Conservation (phyloP, 2,329 filamentous ascomycete species). For the Sporothrix luriei region DNA sequence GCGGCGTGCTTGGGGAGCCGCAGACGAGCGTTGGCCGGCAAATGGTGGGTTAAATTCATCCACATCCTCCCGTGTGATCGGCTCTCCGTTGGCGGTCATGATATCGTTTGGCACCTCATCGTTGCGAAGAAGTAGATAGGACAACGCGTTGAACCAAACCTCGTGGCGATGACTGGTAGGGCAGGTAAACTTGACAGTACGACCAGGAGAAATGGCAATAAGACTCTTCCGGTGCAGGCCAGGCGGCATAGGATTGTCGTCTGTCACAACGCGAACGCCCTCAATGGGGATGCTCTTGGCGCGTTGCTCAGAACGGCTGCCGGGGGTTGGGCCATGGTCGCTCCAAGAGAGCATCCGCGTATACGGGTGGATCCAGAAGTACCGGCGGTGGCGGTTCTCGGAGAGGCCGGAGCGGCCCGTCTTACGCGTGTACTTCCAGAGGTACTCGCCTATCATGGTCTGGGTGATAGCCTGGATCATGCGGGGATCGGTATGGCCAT, state of each 20-base stretch:
- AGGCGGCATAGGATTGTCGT: conserved; percentile 93
- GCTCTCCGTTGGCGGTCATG: conserved; percentile 52
- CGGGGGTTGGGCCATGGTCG: conserved; percentile 78
- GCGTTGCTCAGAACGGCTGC: conserved; percentile 71
- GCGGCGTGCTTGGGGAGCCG: conserved; percentile 48
- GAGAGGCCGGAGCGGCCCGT: conserved; percentile 87
- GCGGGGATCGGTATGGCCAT: conserved; percentile 81
- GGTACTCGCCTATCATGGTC: conserved; percentile 98
- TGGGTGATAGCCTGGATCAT: conserved; percentile 99
- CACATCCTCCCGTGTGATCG: conserved; percentile 64
- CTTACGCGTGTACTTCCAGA: conserved; percentile 99
- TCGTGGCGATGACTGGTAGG: conserved; percentile 92
- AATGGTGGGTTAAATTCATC: conserved; percentile 80
- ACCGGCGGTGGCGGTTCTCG: conserved; percentile 84
- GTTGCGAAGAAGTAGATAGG: conserved; percentile 83
- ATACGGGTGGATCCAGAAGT: conserved; percentile 99
- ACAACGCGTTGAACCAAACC: conserved; percentile 97
- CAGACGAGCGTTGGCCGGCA: conserved; percentile 38
- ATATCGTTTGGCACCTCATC: conserved; percentile 54
- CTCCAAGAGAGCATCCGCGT: conserved; percentile 97
- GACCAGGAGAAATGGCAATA: conserved; percentile 83
- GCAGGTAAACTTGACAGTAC: conserved; percentile 90
- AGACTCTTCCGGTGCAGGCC: conserved; percentile 93
- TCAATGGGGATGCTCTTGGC: conserved; percentile 93
- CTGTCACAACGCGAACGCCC: conserved; percentile 84